Conservation (phyloP, 371 early-diverging fungal species). For the Mortierella sp. region DNA sequence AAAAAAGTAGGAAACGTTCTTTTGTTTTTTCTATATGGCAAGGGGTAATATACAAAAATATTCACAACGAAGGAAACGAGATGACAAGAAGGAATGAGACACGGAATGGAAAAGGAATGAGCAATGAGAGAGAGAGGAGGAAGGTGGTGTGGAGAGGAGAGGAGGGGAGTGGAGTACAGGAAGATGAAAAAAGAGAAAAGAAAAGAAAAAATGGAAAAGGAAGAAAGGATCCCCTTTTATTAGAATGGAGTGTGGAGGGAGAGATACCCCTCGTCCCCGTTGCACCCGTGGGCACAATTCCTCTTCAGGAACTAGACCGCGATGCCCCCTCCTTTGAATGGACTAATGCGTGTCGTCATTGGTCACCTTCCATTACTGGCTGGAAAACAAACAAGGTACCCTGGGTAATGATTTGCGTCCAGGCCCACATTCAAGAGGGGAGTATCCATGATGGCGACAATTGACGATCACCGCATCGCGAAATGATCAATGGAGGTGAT, state of each 20-base stretch:
- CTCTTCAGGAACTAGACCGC: slow-evolving; percentile 4
- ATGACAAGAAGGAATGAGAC: slow-evolving; percentile 9
- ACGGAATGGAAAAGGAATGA: slow-evolving; percentile 21
- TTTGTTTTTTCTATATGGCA: neutral
- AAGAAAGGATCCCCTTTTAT: neutral
- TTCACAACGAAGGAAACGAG: neutral
- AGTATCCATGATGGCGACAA: neutral
- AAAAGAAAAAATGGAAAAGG: slow-evolving; percentile 2
- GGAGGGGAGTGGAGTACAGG: neutral
- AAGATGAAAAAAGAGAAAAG: slow-evolving; percentile 15
- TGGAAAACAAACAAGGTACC: neutral
- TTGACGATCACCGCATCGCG: neutral
- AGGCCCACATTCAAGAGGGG: too few relatives aligned
- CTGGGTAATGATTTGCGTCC: too few relatives aligned
- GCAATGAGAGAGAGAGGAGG: neutral
- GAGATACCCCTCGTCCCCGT: neutral
- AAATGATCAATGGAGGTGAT: neutral
- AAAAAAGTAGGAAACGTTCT: neutral
- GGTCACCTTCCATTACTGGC: neutral
- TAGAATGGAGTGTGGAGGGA: neutral
- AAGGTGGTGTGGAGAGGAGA: neutral
- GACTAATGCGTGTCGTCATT: neutral
- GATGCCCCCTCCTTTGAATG: neutral
- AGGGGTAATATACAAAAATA: slow-evolving; percentile 5
- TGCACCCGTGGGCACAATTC: slow-evolving; percentile 9